These are phyloP conservation scores for Ustilaginoidea virens DNA, from an alignment of 2,329 filamentous ascomycete species.

Conservation along the genomic window DNA sequence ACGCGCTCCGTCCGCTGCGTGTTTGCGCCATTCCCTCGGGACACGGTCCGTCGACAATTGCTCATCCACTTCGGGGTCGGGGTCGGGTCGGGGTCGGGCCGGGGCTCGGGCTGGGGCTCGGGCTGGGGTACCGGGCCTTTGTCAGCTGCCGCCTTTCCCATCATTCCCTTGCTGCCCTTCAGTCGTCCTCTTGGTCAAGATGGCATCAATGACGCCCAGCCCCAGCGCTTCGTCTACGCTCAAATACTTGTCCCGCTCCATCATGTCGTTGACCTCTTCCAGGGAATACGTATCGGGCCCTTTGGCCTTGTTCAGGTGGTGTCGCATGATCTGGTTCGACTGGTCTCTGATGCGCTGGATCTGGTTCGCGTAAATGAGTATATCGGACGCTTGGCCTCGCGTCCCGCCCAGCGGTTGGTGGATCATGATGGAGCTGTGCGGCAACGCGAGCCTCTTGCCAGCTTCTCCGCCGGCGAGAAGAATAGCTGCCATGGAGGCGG, in stretches of 20 bases:
- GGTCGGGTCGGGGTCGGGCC: too few relatives aligned
- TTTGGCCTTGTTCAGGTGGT: slow-evolving; percentile 66
- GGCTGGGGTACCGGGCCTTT: too few relatives aligned
- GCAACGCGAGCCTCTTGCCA: slow-evolving; percentile 75
- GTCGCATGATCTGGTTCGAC: slow-evolving; percentile 78
- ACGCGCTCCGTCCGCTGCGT: too few relatives aligned
- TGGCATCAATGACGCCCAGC: slow-evolving; percentile 83
- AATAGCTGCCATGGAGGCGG: slow-evolving; percentile 87
- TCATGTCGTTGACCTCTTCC: slow-evolving; percentile 79
- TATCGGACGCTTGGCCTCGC: slow-evolving; percentile 56
- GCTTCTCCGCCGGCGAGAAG: slow-evolving; percentile 73
- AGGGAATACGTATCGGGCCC: slow-evolving; percentile 61
- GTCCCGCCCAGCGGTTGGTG: slow-evolving; percentile 80
- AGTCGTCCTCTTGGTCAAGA: slow-evolving; percentile 48
- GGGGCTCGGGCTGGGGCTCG: too few relatives aligned
- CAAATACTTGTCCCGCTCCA: slow-evolving; percentile 95
- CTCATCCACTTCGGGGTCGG: too few relatives aligned
- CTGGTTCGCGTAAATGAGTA: slow-evolving; percentile 93
- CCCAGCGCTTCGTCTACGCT: slow-evolving; percentile 77
- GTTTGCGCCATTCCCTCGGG: too few relatives aligned
- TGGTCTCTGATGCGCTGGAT: slow-evolving; percentile 75
- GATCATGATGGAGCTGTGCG: slow-evolving; percentile 93
- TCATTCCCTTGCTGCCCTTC: slow-evolving; percentile 16
- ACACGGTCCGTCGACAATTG: too few relatives aligned
- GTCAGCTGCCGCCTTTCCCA: too few relatives aligned